These are phyloP conservation scores for Cadophora malorum DNA, from an alignment of 2,329 filamentous ascomycete species.

Conservation along the genomic window DNA sequence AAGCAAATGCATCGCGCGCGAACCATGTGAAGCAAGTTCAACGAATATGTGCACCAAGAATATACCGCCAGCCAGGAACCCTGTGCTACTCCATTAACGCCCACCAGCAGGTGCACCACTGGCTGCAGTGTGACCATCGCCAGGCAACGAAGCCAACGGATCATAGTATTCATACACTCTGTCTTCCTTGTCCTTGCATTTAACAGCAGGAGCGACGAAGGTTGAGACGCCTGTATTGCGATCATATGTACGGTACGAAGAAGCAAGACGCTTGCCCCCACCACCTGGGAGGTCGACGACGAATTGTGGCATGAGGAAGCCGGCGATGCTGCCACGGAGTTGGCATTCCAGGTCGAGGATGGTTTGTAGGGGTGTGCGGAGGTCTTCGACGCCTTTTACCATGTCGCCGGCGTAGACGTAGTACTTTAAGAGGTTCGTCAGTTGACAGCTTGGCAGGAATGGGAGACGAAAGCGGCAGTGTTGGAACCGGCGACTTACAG, in stretches of 20 bases:
- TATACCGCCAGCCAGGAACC: neutral
- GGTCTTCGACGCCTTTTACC: constrained; percentile 64
- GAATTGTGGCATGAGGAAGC: constrained; percentile 67
- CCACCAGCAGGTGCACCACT: neutral
- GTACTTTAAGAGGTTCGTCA: constrained; percentile 52
- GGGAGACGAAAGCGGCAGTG: too few species aligned
- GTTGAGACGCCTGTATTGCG: constrained; percentile 58
- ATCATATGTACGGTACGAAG: constrained; percentile 60
- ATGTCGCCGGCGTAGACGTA: constrained; percentile 72
- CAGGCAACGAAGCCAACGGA: constrained; percentile 45
- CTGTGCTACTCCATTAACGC: neutral
- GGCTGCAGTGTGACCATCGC: neutral
- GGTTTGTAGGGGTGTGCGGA: constrained; percentile 64
- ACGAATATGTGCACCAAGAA: too few species aligned
- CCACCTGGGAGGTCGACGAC: constrained; percentile 68
- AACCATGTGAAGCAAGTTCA: neutral
- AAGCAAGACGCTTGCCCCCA: constrained; percentile 66
- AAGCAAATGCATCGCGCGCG: neutral
- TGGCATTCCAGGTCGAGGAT: constrained; percentile 63
- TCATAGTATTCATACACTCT: constrained; percentile 64
- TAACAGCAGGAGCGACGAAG: constrained; percentile 62
- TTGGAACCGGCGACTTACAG: too few species aligned
- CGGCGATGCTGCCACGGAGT: constrained; percentile 65
- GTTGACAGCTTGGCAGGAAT: too few species aligned
- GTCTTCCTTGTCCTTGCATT: constrained; percentile 51